Conservation (phyloP, 495 filamentous ascomycete genomes). For the Ascobolus immersus region DNA sequence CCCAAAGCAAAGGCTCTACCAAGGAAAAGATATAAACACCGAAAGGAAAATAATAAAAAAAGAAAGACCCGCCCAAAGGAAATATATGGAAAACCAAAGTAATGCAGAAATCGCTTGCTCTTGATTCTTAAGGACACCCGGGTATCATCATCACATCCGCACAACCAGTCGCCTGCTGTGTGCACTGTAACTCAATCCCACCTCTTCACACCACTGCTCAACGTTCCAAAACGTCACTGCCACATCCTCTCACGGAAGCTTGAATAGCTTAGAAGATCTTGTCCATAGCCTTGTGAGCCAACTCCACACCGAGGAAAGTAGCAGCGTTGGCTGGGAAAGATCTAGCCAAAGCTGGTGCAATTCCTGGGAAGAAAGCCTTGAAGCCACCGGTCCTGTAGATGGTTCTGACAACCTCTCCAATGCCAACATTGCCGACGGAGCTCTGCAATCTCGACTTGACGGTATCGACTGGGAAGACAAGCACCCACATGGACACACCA, state of each 20-base stretch:
- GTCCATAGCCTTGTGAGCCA: slow-evolving; percentile 61
- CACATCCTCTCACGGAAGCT: neutral
- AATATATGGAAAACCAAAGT: neutral
- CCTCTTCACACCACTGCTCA: neutral
- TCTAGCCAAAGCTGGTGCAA: slow-evolving; percentile 74
- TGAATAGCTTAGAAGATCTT: slow-evolving; percentile 30
- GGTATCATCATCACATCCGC: no score
- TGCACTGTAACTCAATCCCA: no score
- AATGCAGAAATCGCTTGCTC: neutral
- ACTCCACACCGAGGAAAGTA: slow-evolving; percentile 45
- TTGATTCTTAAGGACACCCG: no score
- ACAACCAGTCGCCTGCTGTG: no score
- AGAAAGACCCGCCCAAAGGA: neutral
- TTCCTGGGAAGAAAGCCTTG: slow-evolving; percentile 93
- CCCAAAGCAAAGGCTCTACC: neutral
- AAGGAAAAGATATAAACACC: neutral
- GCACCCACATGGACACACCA: slow-evolving; percentile 96
- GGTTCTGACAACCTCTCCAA: slow-evolving; percentile 50
- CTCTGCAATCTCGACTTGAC: slow-evolving; percentile 88
- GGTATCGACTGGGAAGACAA: slow-evolving; percentile 92
- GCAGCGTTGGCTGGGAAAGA: slow-evolving; percentile 86
- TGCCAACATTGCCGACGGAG: slow-evolving; percentile 61
- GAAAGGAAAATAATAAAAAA: neutral
- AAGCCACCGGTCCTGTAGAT: slow-evolving; percentile 56
- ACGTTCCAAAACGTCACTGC: neutral